A percentile compares a stretch with the other conserved stretches of the same genome.
phyloP scores from a whole-genome alignment of 768 basidiomycete genomes.

The Gymnopilus junonius region DNA sequence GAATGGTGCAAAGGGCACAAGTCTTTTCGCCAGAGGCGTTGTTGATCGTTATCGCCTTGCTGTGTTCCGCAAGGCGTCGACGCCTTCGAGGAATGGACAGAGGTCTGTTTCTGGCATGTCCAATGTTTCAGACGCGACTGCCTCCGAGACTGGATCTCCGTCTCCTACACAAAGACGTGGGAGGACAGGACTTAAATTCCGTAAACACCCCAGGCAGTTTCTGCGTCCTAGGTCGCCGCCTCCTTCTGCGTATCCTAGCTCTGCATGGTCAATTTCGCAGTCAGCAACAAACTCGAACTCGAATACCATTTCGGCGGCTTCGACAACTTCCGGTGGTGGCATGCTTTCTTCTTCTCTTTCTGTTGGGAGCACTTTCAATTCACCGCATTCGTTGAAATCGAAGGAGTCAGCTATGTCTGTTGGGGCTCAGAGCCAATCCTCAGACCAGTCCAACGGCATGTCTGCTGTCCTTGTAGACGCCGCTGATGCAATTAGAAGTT shows the following conservation, averaged over 20 bases:
- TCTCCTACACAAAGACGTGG: slow-evolving; percentile 67
- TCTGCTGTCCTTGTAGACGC: slow-evolving; percentile 37
- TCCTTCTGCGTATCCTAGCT: slow-evolving; percentile 52
- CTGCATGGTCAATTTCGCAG: slow-evolving; percentile 40
- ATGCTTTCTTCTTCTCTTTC: slow-evolving; percentile 70
- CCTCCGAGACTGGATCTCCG: slow-evolving; percentile 46
- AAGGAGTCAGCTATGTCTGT: slow-evolving; percentile 81
- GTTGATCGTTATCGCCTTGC: slow-evolving; percentile 86
- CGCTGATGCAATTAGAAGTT: slow-evolving; percentile 25
- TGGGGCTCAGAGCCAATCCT: slow-evolving; percentile 70
- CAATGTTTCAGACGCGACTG: slow-evolving; percentile 48
- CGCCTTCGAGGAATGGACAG: slow-evolving; percentile 44
- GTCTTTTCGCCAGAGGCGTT: slow-evolving; percentile 88
- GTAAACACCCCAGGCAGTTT: slow-evolving; percentile 74
- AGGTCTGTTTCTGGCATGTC: slow-evolving; percentile 65
- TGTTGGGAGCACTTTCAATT: slow-evolving; percentile 43
- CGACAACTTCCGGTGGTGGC: slow-evolving; percentile 43
- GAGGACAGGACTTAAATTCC: slow-evolving; percentile 65
- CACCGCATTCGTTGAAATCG: slow-evolving; percentile 76
- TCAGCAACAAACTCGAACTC: slow-evolving; percentile 52
- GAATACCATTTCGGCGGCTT: slow-evolving; percentile 48
- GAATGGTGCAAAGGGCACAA: slow-evolving; percentile 79
- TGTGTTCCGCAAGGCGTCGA: slow-evolving; percentile 82
- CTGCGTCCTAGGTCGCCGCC: slow-evolving; percentile 71
- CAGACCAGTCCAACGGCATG: slow-evolving; percentile 70